A percentile compares a stretch with the other conserved stretches of the same genome.
These are phyloP conservation scores for Fusarium sp. DNA, from an alignment of 2,329 filamentous ascomycete genomes.

Conservation along the genomic window DNA sequence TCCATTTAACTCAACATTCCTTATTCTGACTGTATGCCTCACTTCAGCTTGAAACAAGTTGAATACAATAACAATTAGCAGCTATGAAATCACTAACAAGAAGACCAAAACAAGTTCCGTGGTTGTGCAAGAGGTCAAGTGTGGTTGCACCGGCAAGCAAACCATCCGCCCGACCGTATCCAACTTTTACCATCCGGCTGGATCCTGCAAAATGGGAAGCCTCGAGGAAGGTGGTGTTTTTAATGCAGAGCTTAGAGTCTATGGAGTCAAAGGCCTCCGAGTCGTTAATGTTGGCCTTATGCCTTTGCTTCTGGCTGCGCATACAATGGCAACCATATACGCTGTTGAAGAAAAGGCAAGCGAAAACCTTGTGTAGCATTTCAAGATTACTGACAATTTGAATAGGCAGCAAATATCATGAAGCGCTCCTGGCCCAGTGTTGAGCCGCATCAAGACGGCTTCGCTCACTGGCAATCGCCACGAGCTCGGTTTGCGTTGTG, in stretches of 20 bases:
- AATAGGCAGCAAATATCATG: slow-evolving; percentile 29
- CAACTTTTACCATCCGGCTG: slow-evolving; percentile 34
- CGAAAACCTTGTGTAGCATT: fast-evolving
- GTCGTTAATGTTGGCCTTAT: slow-evolving; percentile 53
- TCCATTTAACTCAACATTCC: no score
- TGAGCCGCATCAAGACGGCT: background rate
- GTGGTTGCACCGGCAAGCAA: background rate
- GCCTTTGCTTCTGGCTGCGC: slow-evolving; percentile 37
- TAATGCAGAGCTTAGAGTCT: slow-evolving; percentile 36
- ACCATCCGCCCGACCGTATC: slow-evolving; percentile 22
- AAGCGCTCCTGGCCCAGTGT: background rate
- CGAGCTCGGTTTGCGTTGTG: background rate
- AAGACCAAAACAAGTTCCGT: background rate
- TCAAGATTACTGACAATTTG: background rate
- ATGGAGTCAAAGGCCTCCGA: slow-evolving; percentile 34
- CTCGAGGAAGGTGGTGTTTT: slow-evolving; percentile 52
- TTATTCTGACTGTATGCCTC: background rate
- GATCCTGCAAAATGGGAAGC: slow-evolving; percentile 51
- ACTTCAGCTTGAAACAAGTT: no score
- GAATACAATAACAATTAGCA: no score
- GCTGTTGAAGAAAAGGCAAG: slow-evolving; percentile 44
- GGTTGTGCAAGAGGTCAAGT: background rate
- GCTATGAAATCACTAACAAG: background rate
- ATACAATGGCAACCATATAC: slow-evolving; percentile 43
- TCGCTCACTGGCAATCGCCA: background rate